A percentile compares a stretch with the other conserved stretches of the same genome.
phyloP scores from a whole-genome alignment of 2,329 filamentous ascomycete genomes.

The Aspergillus sp. region DNA sequence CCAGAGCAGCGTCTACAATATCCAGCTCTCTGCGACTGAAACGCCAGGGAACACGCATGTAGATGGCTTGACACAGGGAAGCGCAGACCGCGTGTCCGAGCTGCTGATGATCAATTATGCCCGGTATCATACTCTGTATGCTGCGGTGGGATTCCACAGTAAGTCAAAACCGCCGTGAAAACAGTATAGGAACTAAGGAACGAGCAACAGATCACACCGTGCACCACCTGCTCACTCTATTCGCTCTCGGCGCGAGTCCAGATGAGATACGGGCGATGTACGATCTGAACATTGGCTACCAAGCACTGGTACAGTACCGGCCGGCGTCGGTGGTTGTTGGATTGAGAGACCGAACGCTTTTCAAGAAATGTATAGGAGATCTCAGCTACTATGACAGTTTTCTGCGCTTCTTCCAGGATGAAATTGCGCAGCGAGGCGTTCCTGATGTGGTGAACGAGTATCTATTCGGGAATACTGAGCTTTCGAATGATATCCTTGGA shows the following conservation, averaged over 20 bases:
- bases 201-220: slow-evolving; percentile 20
- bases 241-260: slow-evolving; percentile 20
- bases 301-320: slow-evolving; percentile 7
- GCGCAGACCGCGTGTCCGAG: not conserved
- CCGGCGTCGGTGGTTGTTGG: not conserved
- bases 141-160: not conserved
- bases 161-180: not conserved
- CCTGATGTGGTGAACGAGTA: slow-evolving; percentile 20
- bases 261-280: slow-evolving; percentile 19
- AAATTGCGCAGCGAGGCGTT: slow-evolving; percentile 16
- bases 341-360: slow-evolving; percentile 7
- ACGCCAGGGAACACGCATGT: not conserved
- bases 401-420: slow-evolving; percentile 19
- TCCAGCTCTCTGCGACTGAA: not conserved
- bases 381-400: slow-evolving; percentile 12
- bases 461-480: slow-evolving; percentile 15
- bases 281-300: slow-evolving; percentile 17
- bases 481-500: slow-evolving; percentile 15
- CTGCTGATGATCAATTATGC: slow-evolving; percentile 2
- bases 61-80: not conserved
- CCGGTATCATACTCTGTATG: not conserved
- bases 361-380: slow-evolving; percentile 12
- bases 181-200: not conserved
- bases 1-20: not conserved
- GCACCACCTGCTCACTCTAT: slow-evolving; percentile 22